phyloP scores from a whole-genome alignment of 2,329 filamentous ascomycete genomes.

The Acrodontium crateriforme region DNA sequence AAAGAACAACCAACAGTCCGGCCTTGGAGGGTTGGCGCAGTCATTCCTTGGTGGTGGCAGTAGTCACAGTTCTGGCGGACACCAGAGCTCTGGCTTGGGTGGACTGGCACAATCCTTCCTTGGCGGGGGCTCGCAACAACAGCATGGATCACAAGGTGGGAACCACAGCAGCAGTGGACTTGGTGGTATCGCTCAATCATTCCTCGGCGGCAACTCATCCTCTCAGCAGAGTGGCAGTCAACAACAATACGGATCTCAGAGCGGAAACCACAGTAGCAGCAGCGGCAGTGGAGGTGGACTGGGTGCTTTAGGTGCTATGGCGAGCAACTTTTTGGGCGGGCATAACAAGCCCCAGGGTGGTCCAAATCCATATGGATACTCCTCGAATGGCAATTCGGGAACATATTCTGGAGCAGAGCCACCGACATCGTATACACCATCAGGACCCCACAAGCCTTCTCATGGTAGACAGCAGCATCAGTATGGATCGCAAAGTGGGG shows the following conservation, averaged over 20 bases:
- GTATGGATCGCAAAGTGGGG: not conserved
- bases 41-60: conserved; percentile 10
- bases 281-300: conserved; percentile 11
- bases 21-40: conserved; percentile 8
- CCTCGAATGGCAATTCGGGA: conserved; percentile 15
- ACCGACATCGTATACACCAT: conserved; percentile 21
- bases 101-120: conserved; percentile 14
- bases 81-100: conserved; percentile 9
- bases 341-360: conserved; percentile 17
- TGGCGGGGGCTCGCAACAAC: conserved; percentile 8
- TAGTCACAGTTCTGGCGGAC: conserved; percentile 3
- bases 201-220: conserved; percentile 18
- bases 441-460: conserved; percentile 8
- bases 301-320: conserved; percentile 14
- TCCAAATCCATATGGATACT: conserved; percentile 24
- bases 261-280: conserved; percentile 6
- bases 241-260: conserved; percentile 4
- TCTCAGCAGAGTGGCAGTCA: conserved; percentile 7
- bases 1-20: conserved; percentile 5
- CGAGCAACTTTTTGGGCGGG: conserved; percentile 18
- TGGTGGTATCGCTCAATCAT: conserved; percentile 17
- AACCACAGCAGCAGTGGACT: conserved; percentile 11
- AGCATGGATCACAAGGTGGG: conserved; percentile 3
- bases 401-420: conserved; percentile 25
- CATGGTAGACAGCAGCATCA: too few species aligned